These are phyloP conservation scores for Myriosclerotinia curreyana DNA, from an alignment of 2,329 filamentous ascomycete genomes.

Conservation along the genomic window DNA sequence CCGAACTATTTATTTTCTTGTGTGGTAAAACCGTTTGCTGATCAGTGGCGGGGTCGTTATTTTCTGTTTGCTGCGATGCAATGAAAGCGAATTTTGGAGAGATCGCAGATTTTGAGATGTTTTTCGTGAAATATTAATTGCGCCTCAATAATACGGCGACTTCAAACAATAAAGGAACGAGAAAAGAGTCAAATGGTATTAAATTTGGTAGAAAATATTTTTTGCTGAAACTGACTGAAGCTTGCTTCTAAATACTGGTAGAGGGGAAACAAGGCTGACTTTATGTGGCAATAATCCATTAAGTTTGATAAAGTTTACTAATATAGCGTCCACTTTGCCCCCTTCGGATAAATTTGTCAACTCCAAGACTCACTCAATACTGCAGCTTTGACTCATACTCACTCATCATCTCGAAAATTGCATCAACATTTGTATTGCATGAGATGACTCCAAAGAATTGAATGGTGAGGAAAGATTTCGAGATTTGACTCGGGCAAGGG, in stretches of 20 bases:
- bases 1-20: slow-evolving; percentile 13
- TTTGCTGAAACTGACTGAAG: neutral
- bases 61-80: slow-evolving; percentile 6
- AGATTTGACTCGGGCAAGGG: neutral
- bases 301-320: slow-evolving; percentile 3
- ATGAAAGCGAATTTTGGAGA: neutral
- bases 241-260: neutral
- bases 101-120: neutral
- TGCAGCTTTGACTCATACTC: slow-evolving; percentile 11
- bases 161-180: slow-evolving; percentile 32
- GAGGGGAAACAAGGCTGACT: slow-evolving; percentile 16
- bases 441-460: neutral
- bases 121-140: slow-evolving; percentile 24
- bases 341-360: slow-evolving; percentile 14
- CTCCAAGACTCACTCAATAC: slow-evolving; percentile 6
- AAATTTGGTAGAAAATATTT: neutral
- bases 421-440: neutral
- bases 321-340: slow-evolving; percentile 4
- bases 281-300: slow-evolving; percentile 21
- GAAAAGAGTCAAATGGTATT: neutral
- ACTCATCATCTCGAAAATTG: slow-evolving; percentile 9
- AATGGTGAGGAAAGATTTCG: neutral
- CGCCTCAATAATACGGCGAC: slow-evolving; percentile 38
- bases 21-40: slow-evolving; percentile 4
- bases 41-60: slow-evolving; percentile 23